These are phyloP conservation scores for Quercus berberidifolia DNA, from an alignment of 306 rosid genomes.

Conservation along the genomic window DNA sequence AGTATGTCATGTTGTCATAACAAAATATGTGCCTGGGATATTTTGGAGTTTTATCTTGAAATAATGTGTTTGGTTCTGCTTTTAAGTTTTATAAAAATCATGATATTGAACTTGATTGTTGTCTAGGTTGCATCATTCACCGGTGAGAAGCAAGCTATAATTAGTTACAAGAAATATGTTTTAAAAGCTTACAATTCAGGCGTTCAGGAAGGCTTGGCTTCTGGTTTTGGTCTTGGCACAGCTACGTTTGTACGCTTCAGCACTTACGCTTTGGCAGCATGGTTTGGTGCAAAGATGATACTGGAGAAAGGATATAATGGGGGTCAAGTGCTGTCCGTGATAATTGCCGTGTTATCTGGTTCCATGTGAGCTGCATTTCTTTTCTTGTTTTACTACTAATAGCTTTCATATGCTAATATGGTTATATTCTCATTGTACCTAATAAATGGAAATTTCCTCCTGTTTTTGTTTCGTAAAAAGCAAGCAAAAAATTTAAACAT, in stretches of 20 bases:
- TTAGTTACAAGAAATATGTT: constrained; percentile 47
- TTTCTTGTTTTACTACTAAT: not conserved
- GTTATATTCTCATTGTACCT: not conserved
- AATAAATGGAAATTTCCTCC: not conserved
- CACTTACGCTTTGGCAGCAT: constrained; percentile 50
- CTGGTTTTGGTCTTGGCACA: constrained; percentile 58
- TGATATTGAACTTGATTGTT: not conserved
- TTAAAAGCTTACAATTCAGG: constrained; percentile 59
- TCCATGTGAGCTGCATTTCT: constrained; percentile 52
- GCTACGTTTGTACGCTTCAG: constrained; percentile 43
- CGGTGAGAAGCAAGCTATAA: constrained; percentile 62
- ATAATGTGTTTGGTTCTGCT: not conserved
- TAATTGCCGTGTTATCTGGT: constrained; percentile 54
- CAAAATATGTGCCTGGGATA: not conserved
- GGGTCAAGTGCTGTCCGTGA: constrained; percentile 51
- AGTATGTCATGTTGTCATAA: constrained; percentile 33
- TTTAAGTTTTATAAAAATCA: not conserved
- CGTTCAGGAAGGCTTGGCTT: constrained; percentile 60
- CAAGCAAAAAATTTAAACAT: not conserved
- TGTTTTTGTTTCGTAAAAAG: not conserved
- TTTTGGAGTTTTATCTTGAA: not conserved
- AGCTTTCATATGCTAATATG: not conserved
- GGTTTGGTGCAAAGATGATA: constrained; percentile 78
- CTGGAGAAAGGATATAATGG: constrained; percentile 63
- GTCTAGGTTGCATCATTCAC: constrained; percentile 77